Base-by-base conservation (phyloP, 345 rosid genomes). In the Eutrema yunnanense region DNA sequence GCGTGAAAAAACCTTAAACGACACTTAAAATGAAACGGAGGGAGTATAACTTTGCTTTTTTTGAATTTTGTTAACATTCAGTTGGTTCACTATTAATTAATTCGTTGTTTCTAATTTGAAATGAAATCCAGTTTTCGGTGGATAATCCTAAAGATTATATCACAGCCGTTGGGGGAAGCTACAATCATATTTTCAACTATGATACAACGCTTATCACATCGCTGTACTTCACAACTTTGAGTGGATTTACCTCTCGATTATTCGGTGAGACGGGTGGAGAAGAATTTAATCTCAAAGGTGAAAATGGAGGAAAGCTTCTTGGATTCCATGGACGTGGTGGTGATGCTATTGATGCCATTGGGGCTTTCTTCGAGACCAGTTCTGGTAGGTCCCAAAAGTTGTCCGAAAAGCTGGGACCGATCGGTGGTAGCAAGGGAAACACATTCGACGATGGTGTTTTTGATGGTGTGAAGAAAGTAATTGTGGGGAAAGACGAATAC, bases 371-470 rank as follows among this genome's bases (percentile, higher is more conserved):
- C 9, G 42, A 38, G 42, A 38, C 42, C 42, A 3, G 22, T 22
- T 22, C 22, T 22, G 22, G 34, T 32, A 32, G 42, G 8, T 9
- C 42, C 42, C 9, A 38, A 38, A 38, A 38, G 11, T 9, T 38
- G 42, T 38, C 46, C n/a, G 47, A 4, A 13, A 42, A 11, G 47
- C 4, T 3, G n/a, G 14, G 47, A 13, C 47, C 6, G 2, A 1
- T 12, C 47, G 47, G 47, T 42, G 47, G 47, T 42, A 4, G 1
- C 14, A 42, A 42, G 53, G 55, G 70, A 42, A 5, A 9, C 16
- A 6, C 38, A 42, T 72, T 54, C 3, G 70, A 72, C 9, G 70
- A 72, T 30, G 76, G 70, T 30, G 47, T 26, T 61, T 52, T 60
- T 6, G 69, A 72, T 10, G 4, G 22, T 38, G 61, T 42, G 14